Evolutionary conservation across 139 green algal genomes (phyloP).

Genomic region (Closterium sp.): DNA sequence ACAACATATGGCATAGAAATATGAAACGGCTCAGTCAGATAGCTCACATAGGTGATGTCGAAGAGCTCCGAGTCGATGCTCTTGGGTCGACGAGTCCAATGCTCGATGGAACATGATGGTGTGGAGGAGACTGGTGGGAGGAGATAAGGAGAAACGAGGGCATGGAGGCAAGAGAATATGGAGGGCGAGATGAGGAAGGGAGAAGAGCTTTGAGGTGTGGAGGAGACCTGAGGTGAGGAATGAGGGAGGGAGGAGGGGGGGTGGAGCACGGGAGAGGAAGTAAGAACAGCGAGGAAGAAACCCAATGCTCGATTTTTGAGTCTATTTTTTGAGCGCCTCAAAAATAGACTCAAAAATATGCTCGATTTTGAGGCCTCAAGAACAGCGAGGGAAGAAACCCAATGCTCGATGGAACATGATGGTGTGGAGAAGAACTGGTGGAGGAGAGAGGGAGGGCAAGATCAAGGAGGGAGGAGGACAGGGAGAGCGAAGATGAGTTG

Average conservation of each 20-base stretch:
- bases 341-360: too few relatives aligned
- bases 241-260: background rate
- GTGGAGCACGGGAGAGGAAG: conserved; percentile 1
- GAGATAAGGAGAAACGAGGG: background rate
- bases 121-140: conserved; percentile 70
- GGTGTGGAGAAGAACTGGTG: too few relatives aligned
- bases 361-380: too few relatives aligned
- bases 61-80: conserved; percentile 90
- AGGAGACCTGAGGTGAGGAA: background rate
- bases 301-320: too few relatives aligned
- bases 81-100: conserved; percentile 72
- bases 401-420: too few relatives aligned
- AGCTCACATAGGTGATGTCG: conserved; percentile 86
- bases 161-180: background rate
- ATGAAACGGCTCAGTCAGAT: background rate
- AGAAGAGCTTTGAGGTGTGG: too few relatives aligned
- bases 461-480: too few relatives aligned
- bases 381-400: too few relatives aligned
- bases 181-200: background rate
- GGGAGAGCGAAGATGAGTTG: too few relatives aligned
- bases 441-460: too few relatives aligned
- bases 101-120: conserved; percentile 92
- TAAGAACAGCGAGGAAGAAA: too few relatives aligned
- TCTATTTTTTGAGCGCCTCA: too few relatives aligned
- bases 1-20: background rate